Percentiles rank a stretch among this genome's conserved stretches.
phyloP scores from a whole-genome alignment of 2,329 filamentous ascomycete species.

The Colletotrichum spinosum region DNA sequence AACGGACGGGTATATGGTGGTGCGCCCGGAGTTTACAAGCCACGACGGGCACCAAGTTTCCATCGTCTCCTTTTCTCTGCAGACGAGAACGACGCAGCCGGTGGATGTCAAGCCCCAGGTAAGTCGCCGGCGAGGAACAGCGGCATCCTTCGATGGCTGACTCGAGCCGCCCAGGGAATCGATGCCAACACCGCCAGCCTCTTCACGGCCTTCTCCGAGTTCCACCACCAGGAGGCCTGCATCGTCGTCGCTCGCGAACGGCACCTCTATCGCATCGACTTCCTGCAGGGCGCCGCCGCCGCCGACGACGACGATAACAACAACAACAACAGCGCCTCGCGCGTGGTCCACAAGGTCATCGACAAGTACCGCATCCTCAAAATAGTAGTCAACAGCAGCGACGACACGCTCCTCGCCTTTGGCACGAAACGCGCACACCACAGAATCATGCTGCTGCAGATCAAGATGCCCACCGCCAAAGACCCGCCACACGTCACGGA shows the following conservation, averaged over 20 bases:
- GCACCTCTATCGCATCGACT: conserved; percentile 34
- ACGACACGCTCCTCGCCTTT: conserved; percentile 42
- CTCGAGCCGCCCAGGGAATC: conserved; percentile 34
- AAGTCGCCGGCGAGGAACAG: background rate
- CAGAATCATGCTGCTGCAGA: conserved; percentile 42
- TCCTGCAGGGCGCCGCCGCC: no score
- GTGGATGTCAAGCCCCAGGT: conserved; percentile 5
- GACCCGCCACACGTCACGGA: conserved; percentile 29
- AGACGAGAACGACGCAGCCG: background rate
- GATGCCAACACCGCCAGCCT: conserved; percentile 42
- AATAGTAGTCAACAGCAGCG: conserved; percentile 40
- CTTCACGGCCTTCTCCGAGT: conserved; percentile 45
- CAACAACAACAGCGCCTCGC: no score
- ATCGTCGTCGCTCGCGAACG: conserved; percentile 44
- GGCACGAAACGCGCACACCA: conserved; percentile 39
- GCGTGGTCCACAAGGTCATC: conserved; percentile 39
- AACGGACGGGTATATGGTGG: conserved; percentile 39
- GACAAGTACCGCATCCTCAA: conserved; percentile 44
- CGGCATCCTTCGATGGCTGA: background rate
- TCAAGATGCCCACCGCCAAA: conserved; percentile 33
- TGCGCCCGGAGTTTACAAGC: conserved; percentile 39
- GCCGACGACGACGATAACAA: no score
- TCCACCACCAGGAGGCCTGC: conserved; percentile 39
- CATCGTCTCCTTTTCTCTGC: conserved; percentile 4
- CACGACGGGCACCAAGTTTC: conserved; percentile 1